These are phyloP conservation scores for Serendipita vermifera DNA, from an alignment of 768 basidiomycete genomes.

Conservation along the genomic window DNA sequence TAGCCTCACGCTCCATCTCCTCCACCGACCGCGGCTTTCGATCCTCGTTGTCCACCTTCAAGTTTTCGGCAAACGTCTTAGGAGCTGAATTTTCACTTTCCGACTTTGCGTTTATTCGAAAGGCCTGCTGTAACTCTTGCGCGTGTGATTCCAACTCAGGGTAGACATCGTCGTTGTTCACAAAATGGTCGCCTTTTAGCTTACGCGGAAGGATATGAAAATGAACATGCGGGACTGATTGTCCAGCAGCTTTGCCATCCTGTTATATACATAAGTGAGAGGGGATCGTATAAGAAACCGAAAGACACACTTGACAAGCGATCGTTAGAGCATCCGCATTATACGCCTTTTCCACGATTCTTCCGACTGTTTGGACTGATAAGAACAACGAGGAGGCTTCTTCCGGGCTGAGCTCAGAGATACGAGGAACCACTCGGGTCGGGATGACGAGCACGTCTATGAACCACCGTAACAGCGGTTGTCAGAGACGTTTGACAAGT, in stretches of 20 bases:
- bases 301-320: slow-evolving; percentile 61
- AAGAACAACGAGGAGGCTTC: slow-evolving; percentile 74
- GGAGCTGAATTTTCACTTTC: background rate
- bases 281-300: background rate
- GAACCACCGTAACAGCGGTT: background rate
- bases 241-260: slow-evolving; percentile 82
- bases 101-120: background rate
- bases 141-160: slow-evolving; percentile 62
- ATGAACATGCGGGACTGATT: slow-evolving; percentile 88
- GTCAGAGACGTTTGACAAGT: background rate
- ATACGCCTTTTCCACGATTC: slow-evolving; percentile 69
- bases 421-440: slow-evolving; percentile 34
- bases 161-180: slow-evolving; percentile 55
- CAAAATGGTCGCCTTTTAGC: slow-evolving; percentile 51
- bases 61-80: background rate
- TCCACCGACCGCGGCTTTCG: slow-evolving; percentile 45
- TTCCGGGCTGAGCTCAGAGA: slow-evolving; percentile 33
- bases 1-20: slow-evolving; percentile 74
- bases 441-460: slow-evolving; percentile 47
- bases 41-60: slow-evolving; percentile 49
- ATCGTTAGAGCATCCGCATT: slow-evolving; percentile 73
- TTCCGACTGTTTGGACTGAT: slow-evolving; percentile 66
- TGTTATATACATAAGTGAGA: slow-evolving; percentile 21
- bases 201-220: slow-evolving; percentile 85
- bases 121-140: slow-evolving; percentile 17